Percentiles rank a stretch among this genome's conserved stretches.
Conservation (phyloP, 2,329 filamentous ascomycete genomes). For the Diaporthe velutina region DNA sequence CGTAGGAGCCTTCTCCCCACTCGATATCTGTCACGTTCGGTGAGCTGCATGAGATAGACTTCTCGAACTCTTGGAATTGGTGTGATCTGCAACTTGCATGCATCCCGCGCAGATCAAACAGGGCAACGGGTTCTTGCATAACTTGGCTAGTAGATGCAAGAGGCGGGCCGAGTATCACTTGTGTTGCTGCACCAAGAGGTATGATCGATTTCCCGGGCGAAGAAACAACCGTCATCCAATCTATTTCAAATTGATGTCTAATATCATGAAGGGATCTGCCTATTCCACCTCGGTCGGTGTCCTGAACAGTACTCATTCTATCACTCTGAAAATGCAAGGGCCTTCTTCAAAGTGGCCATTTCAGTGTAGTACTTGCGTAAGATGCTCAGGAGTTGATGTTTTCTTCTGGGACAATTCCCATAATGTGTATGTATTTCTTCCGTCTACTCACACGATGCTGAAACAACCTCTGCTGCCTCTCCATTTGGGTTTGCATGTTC, state of each 20-base stretch:
- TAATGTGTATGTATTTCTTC: too few relatives aligned
- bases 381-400: neutral
- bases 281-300: neutral
- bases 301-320: neutral
- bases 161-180: neutral
- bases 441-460: neutral
- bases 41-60: neutral
- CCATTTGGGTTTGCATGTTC: neutral
- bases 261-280: neutral
- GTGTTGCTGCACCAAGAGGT: neutral
- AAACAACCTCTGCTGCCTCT: too few relatives aligned
- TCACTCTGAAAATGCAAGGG: neutral
- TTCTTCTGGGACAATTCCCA: neutral
- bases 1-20: neutral
- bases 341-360: neutral
- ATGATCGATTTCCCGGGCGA: neutral
- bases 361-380: neutral
- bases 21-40: neutral
- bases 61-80: neutral
- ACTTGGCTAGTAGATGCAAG: neutral
- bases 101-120: conserved; percentile 5
- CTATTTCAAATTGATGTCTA: neutral
- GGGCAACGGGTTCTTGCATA: neutral
- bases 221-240: neutral
- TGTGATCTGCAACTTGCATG: conserved; percentile 4